A percentile compares a stretch with the other conserved stretches of the same genome.
Evolutionary conservation across 495 filamentous ascomycete genomes (phyloP).

Genomic region (Barbatosphaeria neglecta): DNA sequence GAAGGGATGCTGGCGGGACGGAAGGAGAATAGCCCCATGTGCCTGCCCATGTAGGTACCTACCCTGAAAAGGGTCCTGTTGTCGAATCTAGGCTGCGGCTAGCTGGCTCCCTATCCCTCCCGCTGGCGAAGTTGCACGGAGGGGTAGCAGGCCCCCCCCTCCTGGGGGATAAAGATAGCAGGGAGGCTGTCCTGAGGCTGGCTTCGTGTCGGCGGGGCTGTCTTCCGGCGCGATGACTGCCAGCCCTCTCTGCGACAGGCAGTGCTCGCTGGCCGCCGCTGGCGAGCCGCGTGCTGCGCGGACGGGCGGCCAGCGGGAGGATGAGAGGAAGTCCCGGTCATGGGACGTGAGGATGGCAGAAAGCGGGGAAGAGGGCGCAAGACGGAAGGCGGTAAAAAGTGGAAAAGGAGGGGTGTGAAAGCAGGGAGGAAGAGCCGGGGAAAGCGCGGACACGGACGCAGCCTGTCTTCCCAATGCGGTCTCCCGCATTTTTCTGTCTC

Average conservation of each 20-base stretch:
- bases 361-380: neutral
- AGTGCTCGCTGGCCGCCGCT: no score
- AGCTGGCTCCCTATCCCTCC: no score
- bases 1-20: slow-evolving; percentile 1
- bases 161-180: no score
- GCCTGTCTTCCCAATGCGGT: neutral
- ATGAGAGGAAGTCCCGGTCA: neutral
- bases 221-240: no score
- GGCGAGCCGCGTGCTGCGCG: no score
- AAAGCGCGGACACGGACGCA: neutral
- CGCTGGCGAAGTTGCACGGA: no score
- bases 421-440: neutral
- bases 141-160: no score
- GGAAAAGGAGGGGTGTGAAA: neutral
- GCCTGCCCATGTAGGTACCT: neutral
- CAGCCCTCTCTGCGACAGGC: no score
- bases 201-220: no score
- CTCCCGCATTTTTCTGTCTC: neutral
- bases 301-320: no score
- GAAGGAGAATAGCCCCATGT: neutral
- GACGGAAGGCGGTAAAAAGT: neutral
- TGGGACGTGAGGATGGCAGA: neutral
- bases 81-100: no score
- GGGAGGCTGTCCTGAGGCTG: no score
- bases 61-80: neutral